These are phyloP conservation scores for Tuber umbilicatum DNA, from an alignment of 495 filamentous ascomycete species.

Conservation along the genomic window DNA sequence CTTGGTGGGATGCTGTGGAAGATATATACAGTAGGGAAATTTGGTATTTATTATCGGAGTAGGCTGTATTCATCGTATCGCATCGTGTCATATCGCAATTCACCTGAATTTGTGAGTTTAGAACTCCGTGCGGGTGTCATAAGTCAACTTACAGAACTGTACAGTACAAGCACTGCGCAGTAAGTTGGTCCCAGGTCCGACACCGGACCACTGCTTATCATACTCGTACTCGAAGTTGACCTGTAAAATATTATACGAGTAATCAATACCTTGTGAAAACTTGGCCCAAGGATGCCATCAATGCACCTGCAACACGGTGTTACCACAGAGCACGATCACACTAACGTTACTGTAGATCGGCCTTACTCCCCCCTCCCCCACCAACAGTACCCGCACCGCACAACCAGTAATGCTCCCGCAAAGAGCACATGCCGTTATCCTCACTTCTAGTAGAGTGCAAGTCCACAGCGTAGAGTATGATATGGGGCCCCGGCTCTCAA, in stretches of 20 bases:
- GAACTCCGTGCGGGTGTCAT: background rate
- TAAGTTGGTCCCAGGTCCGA: background rate
- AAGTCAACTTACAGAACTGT: background rate
- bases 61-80: background rate
- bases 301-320: background rate
- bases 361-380: background rate
- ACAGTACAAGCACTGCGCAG: background rate
- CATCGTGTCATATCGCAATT: background rate
- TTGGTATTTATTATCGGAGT: background rate
- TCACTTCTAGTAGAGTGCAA: background rate
- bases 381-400: background rate
- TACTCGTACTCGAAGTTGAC: background rate
- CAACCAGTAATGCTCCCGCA: background rate
- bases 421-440: background rate
- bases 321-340: background rate
- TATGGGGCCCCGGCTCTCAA: background rate
- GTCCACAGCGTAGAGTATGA: background rate
- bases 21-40: background rate
- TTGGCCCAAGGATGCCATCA: background rate
- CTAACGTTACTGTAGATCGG: background rate
- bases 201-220: background rate
- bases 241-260: background rate
- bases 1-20: background rate
- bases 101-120: background rate
- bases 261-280: background rate